Evolutionary conservation across 1,139 yeast genomes (phyloP).

Genomic region (Martiniozyma asiatica): DNA sequence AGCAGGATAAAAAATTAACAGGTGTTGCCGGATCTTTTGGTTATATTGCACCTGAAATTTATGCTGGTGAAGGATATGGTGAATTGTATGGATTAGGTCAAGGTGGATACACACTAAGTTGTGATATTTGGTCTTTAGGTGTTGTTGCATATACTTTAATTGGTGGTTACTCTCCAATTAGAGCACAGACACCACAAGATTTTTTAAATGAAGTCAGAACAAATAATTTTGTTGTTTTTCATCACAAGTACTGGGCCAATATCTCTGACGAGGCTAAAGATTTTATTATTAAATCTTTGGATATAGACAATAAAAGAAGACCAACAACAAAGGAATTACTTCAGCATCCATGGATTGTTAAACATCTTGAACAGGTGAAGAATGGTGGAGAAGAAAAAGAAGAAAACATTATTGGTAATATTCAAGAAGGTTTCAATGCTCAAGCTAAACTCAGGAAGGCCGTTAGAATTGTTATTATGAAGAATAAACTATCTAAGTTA

Average conservation of each 20-base stretch:
- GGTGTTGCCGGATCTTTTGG: slow-evolving; percentile 49
- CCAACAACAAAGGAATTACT: slow-evolving; percentile 68
- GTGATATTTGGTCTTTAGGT: slow-evolving; percentile 51
- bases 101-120: slow-evolving; percentile 45
- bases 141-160: slow-evolving; percentile 75
- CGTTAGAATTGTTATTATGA: slow-evolving; percentile 28
- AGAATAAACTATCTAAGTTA: slow-evolving; percentile 19
- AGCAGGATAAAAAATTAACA: slow-evolving; percentile 49
- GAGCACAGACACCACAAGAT: slow-evolving; percentile 72
- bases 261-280: slow-evolving; percentile 68
- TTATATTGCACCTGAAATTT: slow-evolving; percentile 51
- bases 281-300: slow-evolving; percentile 70
- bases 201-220: slow-evolving; percentile 65
- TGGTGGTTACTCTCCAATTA: slow-evolving; percentile 88
- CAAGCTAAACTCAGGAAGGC: slow-evolving; percentile 79
- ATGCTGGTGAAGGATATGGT: slow-evolving; percentile 34
- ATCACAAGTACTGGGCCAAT: slow-evolving; percentile 75
- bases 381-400: slow-evolving; percentile 5
- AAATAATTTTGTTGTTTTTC: slow-evolving; percentile 69
- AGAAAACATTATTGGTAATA: slow-evolving; percentile 24
- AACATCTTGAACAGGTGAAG: slow-evolving; percentile 25
- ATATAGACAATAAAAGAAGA: slow-evolving; percentile 69
- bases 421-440: slow-evolving; percentile 70
- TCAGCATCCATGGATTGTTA: slow-evolving; percentile 71
- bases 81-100: slow-evolving; percentile 32